phyloP scores from a whole-genome alignment of 192 early-diverging fungal species.

The Coemansia sp. region DNA sequence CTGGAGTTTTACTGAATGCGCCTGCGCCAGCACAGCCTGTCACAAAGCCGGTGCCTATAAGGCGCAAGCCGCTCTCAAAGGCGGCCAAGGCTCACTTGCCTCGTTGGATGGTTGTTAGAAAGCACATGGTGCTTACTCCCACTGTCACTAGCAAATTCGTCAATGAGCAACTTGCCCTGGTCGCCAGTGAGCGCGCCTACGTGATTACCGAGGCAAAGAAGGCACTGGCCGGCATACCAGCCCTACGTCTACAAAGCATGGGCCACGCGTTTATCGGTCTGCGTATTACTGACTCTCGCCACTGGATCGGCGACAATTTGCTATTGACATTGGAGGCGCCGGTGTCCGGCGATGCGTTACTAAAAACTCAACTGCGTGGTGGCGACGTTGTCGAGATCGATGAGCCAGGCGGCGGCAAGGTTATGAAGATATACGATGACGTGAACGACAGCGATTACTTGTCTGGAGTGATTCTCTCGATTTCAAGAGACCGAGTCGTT shows the following conservation, averaged over 20 bases:
- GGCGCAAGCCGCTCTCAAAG: slow-evolving; percentile 6
- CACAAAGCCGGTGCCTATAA: slow-evolving; percentile 1
- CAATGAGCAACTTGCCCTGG: background rate
- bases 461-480: background rate
- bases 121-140: background rate
- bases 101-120: background rate
- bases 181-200: background rate
- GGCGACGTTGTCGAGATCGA: slow-evolving; percentile 2
- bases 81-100: background rate
- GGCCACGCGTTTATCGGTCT: slow-evolving; percentile 3
- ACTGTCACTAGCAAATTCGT: background rate
- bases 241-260: background rate
- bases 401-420: background rate
- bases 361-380: background rate
- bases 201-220: background rate
- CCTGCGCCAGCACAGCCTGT: background rate
- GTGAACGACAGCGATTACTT: background rate
- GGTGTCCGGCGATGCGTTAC: background rate
- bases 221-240: background rate
- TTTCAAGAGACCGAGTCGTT: background rate
- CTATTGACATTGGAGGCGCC: background rate
- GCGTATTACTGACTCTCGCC: background rate
- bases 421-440: background rate
- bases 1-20: background rate
- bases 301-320: background rate